Conservation (phyloP, 139 green algal species). For the Chlorella ohadii region DNA sequence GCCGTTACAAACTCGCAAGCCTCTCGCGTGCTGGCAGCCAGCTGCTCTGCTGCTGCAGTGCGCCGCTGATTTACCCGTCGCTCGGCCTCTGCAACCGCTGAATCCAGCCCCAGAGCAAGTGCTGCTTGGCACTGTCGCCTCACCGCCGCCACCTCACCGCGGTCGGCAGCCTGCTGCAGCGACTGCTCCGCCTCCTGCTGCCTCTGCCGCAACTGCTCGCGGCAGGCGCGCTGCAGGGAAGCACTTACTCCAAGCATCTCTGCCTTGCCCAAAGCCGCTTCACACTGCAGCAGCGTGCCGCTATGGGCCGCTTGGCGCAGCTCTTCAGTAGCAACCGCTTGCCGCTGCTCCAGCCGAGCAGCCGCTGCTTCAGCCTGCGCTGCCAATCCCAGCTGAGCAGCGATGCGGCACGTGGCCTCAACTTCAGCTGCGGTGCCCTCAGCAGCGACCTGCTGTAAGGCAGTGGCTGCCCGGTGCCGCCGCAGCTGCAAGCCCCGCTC, state of each 20-base stretch:
- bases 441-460: not conserved
- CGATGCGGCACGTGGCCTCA: not conserved
- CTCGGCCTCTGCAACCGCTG: not conserved
- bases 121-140: not conserved
- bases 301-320: not conserved
- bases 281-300: not conserved
- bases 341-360: not conserved
- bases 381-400: not conserved
- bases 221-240: not conserved
- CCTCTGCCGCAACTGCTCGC: constrained; percentile 4
- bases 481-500: constrained; percentile 14
- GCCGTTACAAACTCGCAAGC: constrained; percentile 2
- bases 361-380: not conserved
- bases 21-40: not conserved
- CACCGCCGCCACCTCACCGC: not conserved
- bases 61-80: not conserved
- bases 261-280: not conserved
- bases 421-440: not conserved
- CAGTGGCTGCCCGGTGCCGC: not conserved
- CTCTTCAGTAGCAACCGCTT: not conserved
- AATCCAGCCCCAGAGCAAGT: not conserved
- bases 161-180: not conserved
- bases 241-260: not conserved
- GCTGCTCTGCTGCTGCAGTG: not conserved
- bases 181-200: constrained; percentile 6